Base-by-base conservation (phyloP, 352 stramenopile species). In the Achlya hypogyna region DNA sequence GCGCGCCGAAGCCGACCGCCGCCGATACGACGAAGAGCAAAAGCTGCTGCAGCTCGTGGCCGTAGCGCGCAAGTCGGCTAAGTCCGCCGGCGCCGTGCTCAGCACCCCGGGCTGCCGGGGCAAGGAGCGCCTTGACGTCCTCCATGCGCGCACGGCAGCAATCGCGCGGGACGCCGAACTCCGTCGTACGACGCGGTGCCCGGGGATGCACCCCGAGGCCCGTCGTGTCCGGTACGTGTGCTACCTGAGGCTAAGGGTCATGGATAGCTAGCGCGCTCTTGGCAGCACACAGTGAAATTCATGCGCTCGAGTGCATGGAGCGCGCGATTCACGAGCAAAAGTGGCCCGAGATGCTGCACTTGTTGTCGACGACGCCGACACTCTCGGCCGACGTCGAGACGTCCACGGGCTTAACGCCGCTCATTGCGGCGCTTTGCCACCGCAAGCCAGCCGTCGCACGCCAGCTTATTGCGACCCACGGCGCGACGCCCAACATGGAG, bases 351-450 rank as follows among this genome's bases (percentile, higher is more conserved):
- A 65, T 65, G 28, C 27, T 65, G 38, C 59, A 65, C 38, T 45
- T 65, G 27, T 14, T 65, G 5, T 3, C 22, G 20, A 34, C 27
- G 18, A 54, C 29, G 49, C 49, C 49, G 12, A 20, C 2, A 5
- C 29, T 56, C 23, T 38, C 59, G 20, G 23, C 47, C 47, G 59
- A 65, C 38, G 53, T 65, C 56, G 59, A 65, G 31, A 65, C 59
- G 27, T 25, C 28, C 1, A n/a, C 47, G 29, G 59, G 59, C 43
- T 65, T 58, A 20, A 65, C 59, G 29, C 59, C 59, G 22, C 29
- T 65, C 29, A 23, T 65, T 18, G 56, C 56, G 59, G 59, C 59
- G 16, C 59, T 65, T 2, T 53, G 59, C 29, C 40, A 54, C 23
- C 18, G n/a, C 22, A 65, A 45, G 38, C 59, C 59, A 5, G 38